Evolutionary conservation across 1,284 basidiomycete genomes (phyloP).

Genomic region (Megacollybia platyphylla): DNA sequence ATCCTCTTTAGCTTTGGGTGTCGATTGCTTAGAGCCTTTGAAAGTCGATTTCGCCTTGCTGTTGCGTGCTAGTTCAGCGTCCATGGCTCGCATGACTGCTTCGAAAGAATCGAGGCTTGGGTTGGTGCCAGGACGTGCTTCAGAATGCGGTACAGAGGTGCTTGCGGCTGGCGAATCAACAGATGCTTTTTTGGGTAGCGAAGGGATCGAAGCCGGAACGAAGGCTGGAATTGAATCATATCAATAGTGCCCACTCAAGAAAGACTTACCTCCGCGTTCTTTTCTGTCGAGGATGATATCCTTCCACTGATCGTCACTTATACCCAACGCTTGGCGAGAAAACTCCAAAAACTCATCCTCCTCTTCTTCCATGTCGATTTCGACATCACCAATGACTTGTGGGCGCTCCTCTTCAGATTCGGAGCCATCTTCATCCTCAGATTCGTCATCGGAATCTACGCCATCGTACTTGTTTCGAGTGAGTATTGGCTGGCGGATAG

Average conservation of each 20-base stretch:
- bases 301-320: slow-evolving; percentile 74
- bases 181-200: slow-evolving; percentile 2
- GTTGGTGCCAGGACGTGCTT: slow-evolving; percentile 18
- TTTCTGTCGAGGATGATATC: slow-evolving; percentile 68
- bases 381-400: slow-evolving; percentile 69
- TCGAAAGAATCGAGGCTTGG: slow-evolving; percentile 84
- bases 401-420: slow-evolving; percentile 69
- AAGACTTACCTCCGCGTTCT: slow-evolving; percentile 53
- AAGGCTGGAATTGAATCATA: slow-evolving; percentile 35
- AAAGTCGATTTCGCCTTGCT: slow-evolving; percentile 6
- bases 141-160: no score
- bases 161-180: no score
- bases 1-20: slow-evolving; percentile 20
- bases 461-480: slow-evolving; percentile 75
- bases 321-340: slow-evolving; percentile 78
- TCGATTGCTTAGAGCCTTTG: slow-evolving; percentile 12
- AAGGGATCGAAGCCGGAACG: slow-evolving; percentile 36
- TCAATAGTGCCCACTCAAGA: not conserved
- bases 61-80: slow-evolving; percentile 53
- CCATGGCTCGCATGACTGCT: slow-evolving; percentile 90
- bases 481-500: slow-evolving; percentile 64
- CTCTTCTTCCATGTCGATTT: slow-evolving; percentile 83
- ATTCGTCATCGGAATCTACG: slow-evolving; percentile 76
- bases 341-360: slow-evolving; percentile 89
- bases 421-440: slow-evolving; percentile 40